Evolutionary conservation across 78 protist genomes (phyloP), one percentile per base, ranked within the genome.

Genomic region (Guillardia theta): DNA sequence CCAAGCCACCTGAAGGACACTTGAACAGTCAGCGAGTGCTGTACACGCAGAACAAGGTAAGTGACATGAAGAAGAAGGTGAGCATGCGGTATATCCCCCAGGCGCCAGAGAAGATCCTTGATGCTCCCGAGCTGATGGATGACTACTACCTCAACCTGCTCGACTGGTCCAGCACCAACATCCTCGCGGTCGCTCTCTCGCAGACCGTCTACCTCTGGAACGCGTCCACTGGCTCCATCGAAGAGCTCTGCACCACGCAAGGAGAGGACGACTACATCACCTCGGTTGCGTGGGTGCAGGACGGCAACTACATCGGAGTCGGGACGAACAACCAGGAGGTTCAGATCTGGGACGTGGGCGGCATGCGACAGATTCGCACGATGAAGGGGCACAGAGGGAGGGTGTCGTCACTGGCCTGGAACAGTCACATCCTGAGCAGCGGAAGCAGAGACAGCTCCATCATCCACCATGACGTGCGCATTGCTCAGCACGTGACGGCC

Each of bases 381-480:
- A 92, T 99, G 96, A 78, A 43, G 50, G 99, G 99, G 24, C 99
- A 99, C 92, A 0, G 50, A 0, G 97, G 96, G 39, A 97, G 99
- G 45, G 99, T 99, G 6, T 97, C 98, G n/a, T 94, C 99, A 0
- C 96, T 99, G 41, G 96, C 99, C 15, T 99, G 99, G 99, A 99
- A 98, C 96, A 83, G 88, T 44, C 96, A 94, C 94, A 64, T 98
- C 30, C 95, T 99, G 43, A 78, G 97, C 48, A 45, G 93, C 48
- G 99, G 99, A 88, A 92, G 97, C 53, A 95, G 98, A 22, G 98
- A 98, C 94, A 80, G 97, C 77, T 27, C 48, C 93, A 97, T 99
- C 88, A 50, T 94, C 93, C 76, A 98, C 95, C 97, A 94, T 95
- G 99, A 99, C 87, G 99, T 98, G 18, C 97, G 99, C 44, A 88